These are phyloP conservation scores for Cladosporium sp. DNA, from an alignment of 2,329 filamentous ascomycete species.

Conservation along the genomic window DNA sequence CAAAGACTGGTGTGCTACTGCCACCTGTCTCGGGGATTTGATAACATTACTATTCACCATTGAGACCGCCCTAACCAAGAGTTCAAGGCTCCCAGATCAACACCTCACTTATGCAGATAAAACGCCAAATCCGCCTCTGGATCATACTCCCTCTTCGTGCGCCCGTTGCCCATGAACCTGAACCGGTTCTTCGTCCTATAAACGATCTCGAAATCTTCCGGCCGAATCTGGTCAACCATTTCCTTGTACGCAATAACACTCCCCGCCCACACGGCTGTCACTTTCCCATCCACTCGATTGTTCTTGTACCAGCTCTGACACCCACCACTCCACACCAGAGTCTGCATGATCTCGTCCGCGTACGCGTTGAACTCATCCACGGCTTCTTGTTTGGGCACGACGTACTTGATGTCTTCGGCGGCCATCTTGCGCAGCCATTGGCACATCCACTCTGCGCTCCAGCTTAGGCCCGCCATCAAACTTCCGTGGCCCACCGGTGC, in stretches of 20 bases:
- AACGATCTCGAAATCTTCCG: constrained; percentile 53
- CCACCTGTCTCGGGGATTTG: too few species aligned
- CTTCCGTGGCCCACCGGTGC: constrained; percentile 32
- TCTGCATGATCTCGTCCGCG: constrained; percentile 37
- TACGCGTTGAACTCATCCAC: constrained; percentile 37
- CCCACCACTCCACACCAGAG: constrained; percentile 35
- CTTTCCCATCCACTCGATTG: constrained; percentile 32
- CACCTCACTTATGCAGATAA: constrained; percentile 29
- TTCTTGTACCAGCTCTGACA: constrained; percentile 31
- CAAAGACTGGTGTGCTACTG: too few species aligned
- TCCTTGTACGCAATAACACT: constrained; percentile 33
- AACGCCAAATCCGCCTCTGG: constrained; percentile 32
- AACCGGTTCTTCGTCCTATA: constrained; percentile 51
- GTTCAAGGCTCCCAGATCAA: too few species aligned
- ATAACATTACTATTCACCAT: too few species aligned
- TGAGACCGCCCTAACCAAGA: too few species aligned
- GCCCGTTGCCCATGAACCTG: constrained; percentile 54
- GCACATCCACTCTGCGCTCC: constrained; percentile 35
- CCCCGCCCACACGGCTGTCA: constrained; percentile 38
- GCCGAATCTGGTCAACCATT: constrained; percentile 44
- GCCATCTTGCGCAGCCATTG: constrained; percentile 36
- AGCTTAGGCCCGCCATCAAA: constrained; percentile 32
- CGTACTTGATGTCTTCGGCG: constrained; percentile 34
- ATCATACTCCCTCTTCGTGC: constrained; percentile 39
- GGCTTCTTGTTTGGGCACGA: constrained; percentile 32